These are phyloP conservation scores for Geotrichum aggregatum DNA, from an alignment of 1,139 yeast genomes.

Conservation along the genomic window DNA sequence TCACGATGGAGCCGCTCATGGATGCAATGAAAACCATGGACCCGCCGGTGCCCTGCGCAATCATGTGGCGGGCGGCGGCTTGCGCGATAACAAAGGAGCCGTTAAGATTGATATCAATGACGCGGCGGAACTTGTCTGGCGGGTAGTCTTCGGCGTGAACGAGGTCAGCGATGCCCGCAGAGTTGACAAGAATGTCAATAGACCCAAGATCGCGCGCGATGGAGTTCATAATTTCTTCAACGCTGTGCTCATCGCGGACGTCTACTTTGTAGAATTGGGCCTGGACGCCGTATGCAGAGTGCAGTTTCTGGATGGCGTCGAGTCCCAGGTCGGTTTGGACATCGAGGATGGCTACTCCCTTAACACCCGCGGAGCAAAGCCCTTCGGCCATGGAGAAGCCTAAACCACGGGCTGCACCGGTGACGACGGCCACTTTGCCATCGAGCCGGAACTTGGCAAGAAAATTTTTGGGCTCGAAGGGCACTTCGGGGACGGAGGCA, in stretches of 20 bases:
- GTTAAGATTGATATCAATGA: conserved; percentile 70
- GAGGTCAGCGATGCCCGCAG: conserved; percentile 79
- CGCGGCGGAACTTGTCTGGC: conserved; percentile 65
- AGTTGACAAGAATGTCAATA: conserved; percentile 62
- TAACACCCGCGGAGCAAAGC: conserved; percentile 62
- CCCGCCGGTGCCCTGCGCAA: conserved; percentile 48
- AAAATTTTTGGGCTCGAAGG: conserved; percentile 40
- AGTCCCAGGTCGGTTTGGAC: conserved; percentile 44
- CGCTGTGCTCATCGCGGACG: conserved; percentile 53
- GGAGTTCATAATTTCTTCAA: conserved; percentile 49
- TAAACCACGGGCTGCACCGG: conserved; percentile 71
- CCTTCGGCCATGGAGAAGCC: conserved; percentile 64
- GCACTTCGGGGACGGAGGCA: conserved; percentile 36
- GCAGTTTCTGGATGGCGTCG: conserved; percentile 52
- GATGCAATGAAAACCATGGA: conserved; percentile 58
- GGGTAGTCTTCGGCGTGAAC: conserved; percentile 81
- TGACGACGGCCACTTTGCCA: conserved; percentile 62
- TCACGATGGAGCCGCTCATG: conserved; percentile 62
- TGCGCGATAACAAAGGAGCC: conserved; percentile 72
- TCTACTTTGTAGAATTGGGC: conserved; percentile 63
- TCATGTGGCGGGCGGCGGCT: conserved; percentile 71
- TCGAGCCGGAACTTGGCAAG: conserved; percentile 53
- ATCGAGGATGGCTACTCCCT: conserved; percentile 54
- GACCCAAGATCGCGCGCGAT: conserved; percentile 58
- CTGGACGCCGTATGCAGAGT: conserved; percentile 55